Percentiles rank a stretch among this genome's conserved stretches.
Evolutionary conservation across 352 stramenopile genomes (phyloP).

Genomic region (Phytophthora syringae): DNA sequence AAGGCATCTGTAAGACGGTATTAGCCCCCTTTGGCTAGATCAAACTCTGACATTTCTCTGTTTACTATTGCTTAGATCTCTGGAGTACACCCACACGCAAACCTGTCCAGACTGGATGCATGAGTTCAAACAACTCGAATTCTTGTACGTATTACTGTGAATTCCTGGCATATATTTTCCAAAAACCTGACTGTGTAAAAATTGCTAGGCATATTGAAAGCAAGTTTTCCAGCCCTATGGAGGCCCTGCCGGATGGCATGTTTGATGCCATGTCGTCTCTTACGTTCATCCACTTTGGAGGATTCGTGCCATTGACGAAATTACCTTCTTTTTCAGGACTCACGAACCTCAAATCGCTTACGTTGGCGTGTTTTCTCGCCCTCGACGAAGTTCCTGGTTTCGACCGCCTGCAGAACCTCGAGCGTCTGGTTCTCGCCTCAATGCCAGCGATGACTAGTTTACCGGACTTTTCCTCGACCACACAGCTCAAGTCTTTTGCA

Average conservation of each 20-base stretch:
- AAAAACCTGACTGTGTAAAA: too few species aligned
- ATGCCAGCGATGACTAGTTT: conserved; percentile 4
- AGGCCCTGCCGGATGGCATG: conserved; percentile 20
- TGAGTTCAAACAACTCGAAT: conserved; percentile 36
- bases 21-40: too few species aligned
- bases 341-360: conserved; percentile 27
- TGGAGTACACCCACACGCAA: conserved; percentile 41
- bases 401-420: conserved; percentile 19
- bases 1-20: not conserved
- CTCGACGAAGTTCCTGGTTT: conserved; percentile 21
- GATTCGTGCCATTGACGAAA: not conserved
- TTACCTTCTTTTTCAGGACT: conserved; percentile 29
- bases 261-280: conserved; percentile 40
- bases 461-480: conserved; percentile 1
- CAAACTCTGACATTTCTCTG: too few species aligned
- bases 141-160: conserved; percentile 25
- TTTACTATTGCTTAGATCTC: conserved; percentile 3
- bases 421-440: conserved; percentile 17
- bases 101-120: conserved; percentile 36
- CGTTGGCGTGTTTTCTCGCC: conserved; percentile 2
- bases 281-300: conserved; percentile 33
- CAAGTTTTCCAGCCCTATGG: not conserved
- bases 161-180: too few species aligned
- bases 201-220: conserved; percentile 15
- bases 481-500: conserved; percentile 9